These are phyloP conservation scores for Chimonanthus salicifolius DNA, from an alignment of 164 flowering plant species.

Conservation along the genomic window DNA sequence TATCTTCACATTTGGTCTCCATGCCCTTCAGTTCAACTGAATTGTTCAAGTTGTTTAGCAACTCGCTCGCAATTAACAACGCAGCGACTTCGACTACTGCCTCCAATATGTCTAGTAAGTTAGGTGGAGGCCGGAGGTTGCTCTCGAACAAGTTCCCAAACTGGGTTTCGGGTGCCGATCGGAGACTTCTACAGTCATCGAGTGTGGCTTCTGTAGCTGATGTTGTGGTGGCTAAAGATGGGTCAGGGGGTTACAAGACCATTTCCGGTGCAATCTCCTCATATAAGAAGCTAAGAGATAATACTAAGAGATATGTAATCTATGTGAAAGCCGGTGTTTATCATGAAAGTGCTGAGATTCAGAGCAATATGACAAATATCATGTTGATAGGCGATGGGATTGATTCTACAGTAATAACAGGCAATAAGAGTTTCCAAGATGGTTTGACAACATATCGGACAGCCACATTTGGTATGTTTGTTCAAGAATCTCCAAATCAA, in stretches of 20 bases:
- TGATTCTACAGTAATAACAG: conserved; percentile 47
- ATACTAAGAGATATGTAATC: conserved; percentile 37
- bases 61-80: conserved; percentile 45
- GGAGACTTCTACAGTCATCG: conserved; percentile 37
- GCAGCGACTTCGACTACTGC: conserved; percentile 6
- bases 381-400: conserved; percentile 71
- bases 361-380: conserved; percentile 35
- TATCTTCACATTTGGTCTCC: conserved; percentile 20
- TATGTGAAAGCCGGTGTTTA: conserved; percentile 55
- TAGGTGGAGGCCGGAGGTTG: conserved; percentile 18
- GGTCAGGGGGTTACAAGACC: conserved; percentile 51
- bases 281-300: conserved; percentile 15
- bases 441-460: conserved; percentile 63
- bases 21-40: conserved; percentile 22
- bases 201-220: conserved; percentile 24
- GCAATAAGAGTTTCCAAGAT: conserved; percentile 32
- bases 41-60: conserved; percentile 50
- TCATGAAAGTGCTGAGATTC: conserved; percentile 44
- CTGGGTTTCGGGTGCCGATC: conserved; percentile 43
- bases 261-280: conserved; percentile 51
- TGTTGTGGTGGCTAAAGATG: conserved; percentile 61
- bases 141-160: conserved; percentile 29
- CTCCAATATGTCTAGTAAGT: not conserved
- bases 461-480: conserved; percentile 59
- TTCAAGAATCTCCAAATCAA: not conserved